phyloP scores from a whole-genome alignment of 1,284 basidiomycete genomes.

The Fistulinella staudtii region DNA sequence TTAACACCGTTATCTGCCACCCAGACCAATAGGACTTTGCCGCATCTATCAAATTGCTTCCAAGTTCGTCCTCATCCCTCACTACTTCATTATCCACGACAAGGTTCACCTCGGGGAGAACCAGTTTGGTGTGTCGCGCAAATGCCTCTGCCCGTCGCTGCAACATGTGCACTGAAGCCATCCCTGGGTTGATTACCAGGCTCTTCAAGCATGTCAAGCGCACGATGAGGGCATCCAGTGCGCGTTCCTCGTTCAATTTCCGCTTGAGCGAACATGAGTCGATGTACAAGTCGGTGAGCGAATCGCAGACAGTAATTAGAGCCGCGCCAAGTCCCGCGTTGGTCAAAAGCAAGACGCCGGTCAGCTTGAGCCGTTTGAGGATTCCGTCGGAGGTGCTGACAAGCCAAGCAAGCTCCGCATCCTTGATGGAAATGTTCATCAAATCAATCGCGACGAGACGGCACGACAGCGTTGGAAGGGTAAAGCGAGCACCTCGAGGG shows the following conservation, averaged over 20 bases:
- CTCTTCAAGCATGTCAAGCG: conserved; percentile 1
- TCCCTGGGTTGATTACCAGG: background rate
- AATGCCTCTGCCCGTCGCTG: conserved; percentile 2
- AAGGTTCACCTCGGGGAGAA: too few relatives aligned
- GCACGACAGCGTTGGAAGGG: background rate
- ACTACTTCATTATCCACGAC: too few relatives aligned
- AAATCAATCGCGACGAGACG: conserved; percentile 1
- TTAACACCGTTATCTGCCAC: too few relatives aligned
- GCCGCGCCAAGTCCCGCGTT: conserved; percentile 1
- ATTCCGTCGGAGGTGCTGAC: conserved; percentile 5
- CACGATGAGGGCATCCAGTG: conserved; percentile 6
- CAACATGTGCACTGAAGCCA: conserved; percentile 13
- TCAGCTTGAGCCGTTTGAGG: conserved; percentile 4
- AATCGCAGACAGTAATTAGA: background rate
- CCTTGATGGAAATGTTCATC: background rate
- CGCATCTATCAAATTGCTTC: too few relatives aligned
- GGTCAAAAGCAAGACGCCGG: background rate
- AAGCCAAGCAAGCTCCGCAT: conserved; percentile 9
- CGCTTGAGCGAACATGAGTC: background rate
- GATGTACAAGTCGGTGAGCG: background rate
- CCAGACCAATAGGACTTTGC: too few relatives aligned
- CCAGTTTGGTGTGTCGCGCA: too few relatives aligned
- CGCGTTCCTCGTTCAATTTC: background rate
- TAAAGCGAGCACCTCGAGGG: background rate
- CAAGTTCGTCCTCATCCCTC: too few relatives aligned